These are phyloP conservation scores for Orbilia brochopaga DNA, from an alignment of 2,329 filamentous ascomycete species.

Conservation along the genomic window DNA sequence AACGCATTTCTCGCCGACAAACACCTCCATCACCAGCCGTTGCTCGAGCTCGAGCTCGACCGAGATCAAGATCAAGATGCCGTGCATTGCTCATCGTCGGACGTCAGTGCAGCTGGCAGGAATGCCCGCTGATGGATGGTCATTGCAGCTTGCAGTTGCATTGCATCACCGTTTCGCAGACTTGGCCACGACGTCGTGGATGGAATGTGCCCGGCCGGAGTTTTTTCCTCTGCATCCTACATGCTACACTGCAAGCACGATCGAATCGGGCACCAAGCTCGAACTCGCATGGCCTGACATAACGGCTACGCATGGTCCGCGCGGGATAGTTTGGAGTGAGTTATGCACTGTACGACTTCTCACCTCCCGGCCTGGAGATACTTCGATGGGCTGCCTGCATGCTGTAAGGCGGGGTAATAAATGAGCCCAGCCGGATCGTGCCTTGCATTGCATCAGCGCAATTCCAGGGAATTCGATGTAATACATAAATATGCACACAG, in stretches of 20 bases:
- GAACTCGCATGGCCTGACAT: neutral
- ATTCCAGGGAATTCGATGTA: slow-evolving; percentile 11
- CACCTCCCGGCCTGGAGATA: neutral
- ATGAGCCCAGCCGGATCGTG: slow-evolving; percentile 15
- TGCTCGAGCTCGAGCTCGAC: neutral
- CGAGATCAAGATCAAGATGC: neutral
- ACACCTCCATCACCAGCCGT: neutral
- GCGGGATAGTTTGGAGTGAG: too few species aligned
- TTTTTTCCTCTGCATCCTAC: neutral
- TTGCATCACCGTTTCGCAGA: neutral
- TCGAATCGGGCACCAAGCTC: too few species aligned
- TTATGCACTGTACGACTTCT: too few species aligned
- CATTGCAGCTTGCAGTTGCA: neutral
- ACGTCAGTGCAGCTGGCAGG: too few species aligned
- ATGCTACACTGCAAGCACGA: too few species aligned
- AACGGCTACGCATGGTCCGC: slow-evolving; percentile 1
- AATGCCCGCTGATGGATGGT: neutral
- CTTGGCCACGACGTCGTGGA: neutral
- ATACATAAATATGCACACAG: neutral
- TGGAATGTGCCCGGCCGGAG: neutral
- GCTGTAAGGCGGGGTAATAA: slow-evolving; percentile 37
- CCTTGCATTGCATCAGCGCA: slow-evolving; percentile 22
- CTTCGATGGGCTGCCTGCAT: slow-evolving; percentile 1
- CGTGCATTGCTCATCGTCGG: neutral
- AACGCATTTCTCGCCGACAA: slow-evolving; percentile 11